Evolutionary conservation across 2,329 filamentous ascomycete genomes (phyloP).

Genomic region (Penicillium italicum): DNA sequence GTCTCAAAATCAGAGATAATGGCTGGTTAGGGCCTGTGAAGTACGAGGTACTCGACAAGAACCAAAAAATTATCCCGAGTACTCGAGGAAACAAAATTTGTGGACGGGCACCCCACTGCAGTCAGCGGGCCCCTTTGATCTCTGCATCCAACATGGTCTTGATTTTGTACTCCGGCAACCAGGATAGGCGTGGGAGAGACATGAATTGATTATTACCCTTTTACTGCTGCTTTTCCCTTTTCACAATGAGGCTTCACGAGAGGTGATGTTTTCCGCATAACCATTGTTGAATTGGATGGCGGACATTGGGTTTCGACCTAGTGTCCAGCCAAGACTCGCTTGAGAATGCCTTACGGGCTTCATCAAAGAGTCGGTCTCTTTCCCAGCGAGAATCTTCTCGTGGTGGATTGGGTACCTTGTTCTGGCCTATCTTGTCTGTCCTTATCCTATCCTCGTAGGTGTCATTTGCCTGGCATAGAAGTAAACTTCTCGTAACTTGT

Average conservation of each 20-base stretch:
- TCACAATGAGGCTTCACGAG: conserved; percentile 57
- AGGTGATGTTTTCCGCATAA: conserved; percentile 56
- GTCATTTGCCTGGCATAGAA: conserved; percentile 19
- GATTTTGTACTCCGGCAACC: conserved; percentile 37
- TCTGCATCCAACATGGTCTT: conserved; percentile 29
- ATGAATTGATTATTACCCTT: conserved; percentile 35
- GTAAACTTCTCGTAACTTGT: conserved; percentile 15
- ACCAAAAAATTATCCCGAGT: conserved; percentile 22
- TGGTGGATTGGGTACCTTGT: conserved; percentile 11
- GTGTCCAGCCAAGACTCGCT: conserved; percentile 20
- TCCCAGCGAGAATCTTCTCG: conserved; percentile 4
- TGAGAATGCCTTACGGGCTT: conserved; percentile 16
- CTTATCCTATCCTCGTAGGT: conserved; percentile 20
- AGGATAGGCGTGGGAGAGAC: conserved; percentile 41
- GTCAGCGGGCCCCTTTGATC: conserved; percentile 22
- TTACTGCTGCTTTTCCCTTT: conserved; percentile 37
- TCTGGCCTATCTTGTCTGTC: conserved; percentile 27
- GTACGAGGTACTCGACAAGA: conserved; percentile 34
- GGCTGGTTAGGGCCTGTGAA: conserved; percentile 22
- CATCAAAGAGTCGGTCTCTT: conserved; percentile 24
- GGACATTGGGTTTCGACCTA: conserved; percentile 13
- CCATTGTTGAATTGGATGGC: conserved; percentile 50
- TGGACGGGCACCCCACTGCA: conserved; percentile 13
- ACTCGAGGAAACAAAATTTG: conserved; percentile 26
- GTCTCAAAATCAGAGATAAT: conserved; percentile 30